Conservation (phyloP, 257 asterid species). For the Coffea eugenioides region DNA sequence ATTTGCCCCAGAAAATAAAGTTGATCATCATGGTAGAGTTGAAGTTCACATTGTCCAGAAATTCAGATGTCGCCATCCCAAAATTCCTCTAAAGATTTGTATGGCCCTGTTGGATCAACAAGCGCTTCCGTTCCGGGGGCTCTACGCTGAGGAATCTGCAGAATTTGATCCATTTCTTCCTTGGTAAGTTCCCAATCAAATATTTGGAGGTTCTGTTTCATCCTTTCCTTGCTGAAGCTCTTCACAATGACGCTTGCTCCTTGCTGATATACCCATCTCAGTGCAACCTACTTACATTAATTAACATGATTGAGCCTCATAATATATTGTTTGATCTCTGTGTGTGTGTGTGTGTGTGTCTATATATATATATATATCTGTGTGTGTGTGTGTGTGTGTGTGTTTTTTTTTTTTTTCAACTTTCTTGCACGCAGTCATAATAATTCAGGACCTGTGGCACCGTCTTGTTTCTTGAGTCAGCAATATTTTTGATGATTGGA, state of each 20-base stretch:
- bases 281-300: conserved; percentile 15
- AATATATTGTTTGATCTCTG: no score
- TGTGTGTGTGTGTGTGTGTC: no score
- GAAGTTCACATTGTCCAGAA: background rate
- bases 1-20: no score
- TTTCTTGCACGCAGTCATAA: background rate
- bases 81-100: conserved; percentile 39
- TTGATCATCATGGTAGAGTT: no score
- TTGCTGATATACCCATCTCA: conserved; percentile 37
- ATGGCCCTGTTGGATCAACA: conserved; percentile 37
- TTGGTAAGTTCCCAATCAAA: conserved; percentile 30
- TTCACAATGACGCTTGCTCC: conserved; percentile 26
- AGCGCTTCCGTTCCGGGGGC: conserved; percentile 18
- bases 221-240: conserved; percentile 39
- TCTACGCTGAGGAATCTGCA: conserved; percentile 36
- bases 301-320: background rate
- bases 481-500: conserved; percentile 37
- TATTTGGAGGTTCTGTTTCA: conserved; percentile 31
- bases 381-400: no score
- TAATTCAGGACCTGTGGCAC: conserved; percentile 38
- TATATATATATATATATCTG: no score
- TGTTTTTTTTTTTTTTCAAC: no score
- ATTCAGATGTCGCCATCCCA: conserved; percentile 55
- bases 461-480: conserved; percentile 33
- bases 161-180: conserved; percentile 38